Conservation (phyloP, 164 flowering plant species). For the Vitis rotundifolia region DNA sequence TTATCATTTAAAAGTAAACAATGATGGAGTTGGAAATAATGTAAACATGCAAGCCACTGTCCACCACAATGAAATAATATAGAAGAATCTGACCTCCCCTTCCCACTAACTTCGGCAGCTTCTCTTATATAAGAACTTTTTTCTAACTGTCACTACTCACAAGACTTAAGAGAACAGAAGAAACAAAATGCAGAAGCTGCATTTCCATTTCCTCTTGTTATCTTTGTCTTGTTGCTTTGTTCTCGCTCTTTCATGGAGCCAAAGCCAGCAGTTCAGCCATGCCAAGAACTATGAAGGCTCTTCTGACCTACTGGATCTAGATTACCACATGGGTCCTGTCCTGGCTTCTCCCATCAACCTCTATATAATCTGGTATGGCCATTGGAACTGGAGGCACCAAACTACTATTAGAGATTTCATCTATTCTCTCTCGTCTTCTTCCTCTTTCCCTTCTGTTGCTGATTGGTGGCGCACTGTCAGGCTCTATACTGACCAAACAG, state of each 20-base stretch:
- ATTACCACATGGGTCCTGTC: conserved; percentile 85
- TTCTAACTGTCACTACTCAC: conserved; percentile 1
- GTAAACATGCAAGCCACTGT: conserved; percentile 26
- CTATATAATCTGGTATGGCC: conserved; percentile 74
- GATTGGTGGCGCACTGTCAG: conserved; percentile 69
- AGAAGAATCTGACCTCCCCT: conserved; percentile 10
- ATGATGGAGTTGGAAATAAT: conserved; percentile 18
- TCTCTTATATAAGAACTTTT: conserved; percentile 11
- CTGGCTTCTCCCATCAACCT: conserved; percentile 51
- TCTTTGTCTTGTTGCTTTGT: conserved; percentile 15
- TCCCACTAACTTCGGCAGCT: neutral
- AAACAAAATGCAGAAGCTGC: conserved; percentile 19
- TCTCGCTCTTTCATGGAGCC: conserved; percentile 27
- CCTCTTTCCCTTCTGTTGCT: conserved; percentile 50
- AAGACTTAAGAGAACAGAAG: neutral
- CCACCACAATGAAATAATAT: conserved; percentile 13
- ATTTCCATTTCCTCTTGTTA: conserved; percentile 18
- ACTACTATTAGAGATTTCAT: conserved; percentile 58
- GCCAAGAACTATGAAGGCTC: conserved; percentile 62
- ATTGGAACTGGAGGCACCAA: conserved; percentile 55
- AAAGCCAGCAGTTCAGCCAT: conserved; percentile 18
- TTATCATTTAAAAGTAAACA: conserved; percentile 22
- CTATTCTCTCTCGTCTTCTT: conserved; percentile 47
- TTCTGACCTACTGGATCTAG: conserved; percentile 53
- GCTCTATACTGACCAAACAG: conserved; percentile 74